A percentile compares a stretch with the other conserved stretches of the same genome.
Evolutionary conservation across 163 green algal species (phyloP).

Genomic region (Coccomyxa subellipsoidea): DNA sequence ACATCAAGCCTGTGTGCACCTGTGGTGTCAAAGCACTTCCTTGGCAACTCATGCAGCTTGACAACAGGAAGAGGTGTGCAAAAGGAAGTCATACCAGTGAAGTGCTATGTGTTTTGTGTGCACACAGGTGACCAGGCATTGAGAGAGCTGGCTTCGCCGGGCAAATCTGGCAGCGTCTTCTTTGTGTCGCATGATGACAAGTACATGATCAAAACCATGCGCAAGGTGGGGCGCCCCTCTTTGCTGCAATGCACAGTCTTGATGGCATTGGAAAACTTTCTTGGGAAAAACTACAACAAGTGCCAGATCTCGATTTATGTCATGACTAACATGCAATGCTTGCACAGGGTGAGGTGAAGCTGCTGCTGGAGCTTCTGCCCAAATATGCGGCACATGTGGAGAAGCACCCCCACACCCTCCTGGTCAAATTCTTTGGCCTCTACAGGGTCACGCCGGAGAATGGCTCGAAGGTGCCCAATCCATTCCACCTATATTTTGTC

Average conservation of each 20-base stretch:
- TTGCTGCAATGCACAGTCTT: background rate
- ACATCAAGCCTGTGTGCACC: too few species aligned
- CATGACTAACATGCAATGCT: background rate
- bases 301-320: too few species aligned
- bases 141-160: conserved; percentile 74
- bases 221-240: conserved; percentile 11
- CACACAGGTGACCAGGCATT: conserved; percentile 54
- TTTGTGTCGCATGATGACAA: conserved; percentile 81
- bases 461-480: conserved; percentile 19
- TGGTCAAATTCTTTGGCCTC: conserved; percentile 87
- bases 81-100: too few species aligned
- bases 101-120: too few species aligned
- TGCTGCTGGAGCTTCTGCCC: conserved; percentile 75
- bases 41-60: too few species aligned
- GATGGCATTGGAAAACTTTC: too few species aligned
- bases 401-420: conserved; percentile 69
- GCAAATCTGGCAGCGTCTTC: conserved; percentile 79
- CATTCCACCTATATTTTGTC: too few species aligned
- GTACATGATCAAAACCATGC: conserved; percentile 93
- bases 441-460: conserved; percentile 66
- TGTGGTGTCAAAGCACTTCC: too few species aligned
- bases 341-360: conserved; percentile 70
- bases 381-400: conserved; percentile 69
- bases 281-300: too few species aligned
- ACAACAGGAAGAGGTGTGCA: too few species aligned